These are phyloP conservation scores for Grigorovia jiainica DNA, from an alignment of 805 yeast species.

Conservation along the genomic window DNA sequence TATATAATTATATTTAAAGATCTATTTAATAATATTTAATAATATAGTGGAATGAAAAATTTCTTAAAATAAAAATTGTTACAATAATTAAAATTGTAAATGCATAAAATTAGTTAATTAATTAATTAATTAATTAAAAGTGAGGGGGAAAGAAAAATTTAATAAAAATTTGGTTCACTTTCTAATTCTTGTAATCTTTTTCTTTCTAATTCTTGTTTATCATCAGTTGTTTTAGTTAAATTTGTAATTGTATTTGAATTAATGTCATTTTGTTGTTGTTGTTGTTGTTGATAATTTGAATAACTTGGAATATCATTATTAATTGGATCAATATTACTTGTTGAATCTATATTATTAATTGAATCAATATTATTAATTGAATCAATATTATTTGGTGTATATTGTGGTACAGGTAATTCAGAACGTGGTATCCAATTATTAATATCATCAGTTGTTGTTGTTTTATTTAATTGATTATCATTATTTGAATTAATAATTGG, in stretches of 20 bases:
- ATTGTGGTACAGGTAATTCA: constrained; percentile 15
- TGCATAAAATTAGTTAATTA: neutral
- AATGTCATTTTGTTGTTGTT: too few relatives aligned
- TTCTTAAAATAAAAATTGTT: too few relatives aligned
- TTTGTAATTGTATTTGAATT: too few relatives aligned
- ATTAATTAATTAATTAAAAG: too few relatives aligned
- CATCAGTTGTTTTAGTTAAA: too few relatives aligned
- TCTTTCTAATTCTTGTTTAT: constrained; percentile 35
- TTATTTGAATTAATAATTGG: neutral
- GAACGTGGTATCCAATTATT: constrained; percentile 4
- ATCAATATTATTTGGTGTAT: constrained; percentile 5
- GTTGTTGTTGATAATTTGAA: too few relatives aligned
- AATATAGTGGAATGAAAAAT: too few relatives aligned
- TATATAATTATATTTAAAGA: too few relatives aligned
- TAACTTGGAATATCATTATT: too few relatives aligned
- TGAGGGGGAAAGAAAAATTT: neutral
- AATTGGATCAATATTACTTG: neutral
- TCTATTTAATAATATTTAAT: too few relatives aligned
- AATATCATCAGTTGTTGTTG: neutral
- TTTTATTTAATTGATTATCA: neutral
- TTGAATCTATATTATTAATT: neutral
- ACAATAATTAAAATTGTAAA: too few relatives aligned
- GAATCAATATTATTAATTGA: neutral
- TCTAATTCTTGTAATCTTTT: constrained; percentile 31
- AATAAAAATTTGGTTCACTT: constrained; percentile 29